These are phyloP conservation scores for Rhododendron simsii DNA, from an alignment of 148 eudicot species.

Conservation along the genomic window DNA sequence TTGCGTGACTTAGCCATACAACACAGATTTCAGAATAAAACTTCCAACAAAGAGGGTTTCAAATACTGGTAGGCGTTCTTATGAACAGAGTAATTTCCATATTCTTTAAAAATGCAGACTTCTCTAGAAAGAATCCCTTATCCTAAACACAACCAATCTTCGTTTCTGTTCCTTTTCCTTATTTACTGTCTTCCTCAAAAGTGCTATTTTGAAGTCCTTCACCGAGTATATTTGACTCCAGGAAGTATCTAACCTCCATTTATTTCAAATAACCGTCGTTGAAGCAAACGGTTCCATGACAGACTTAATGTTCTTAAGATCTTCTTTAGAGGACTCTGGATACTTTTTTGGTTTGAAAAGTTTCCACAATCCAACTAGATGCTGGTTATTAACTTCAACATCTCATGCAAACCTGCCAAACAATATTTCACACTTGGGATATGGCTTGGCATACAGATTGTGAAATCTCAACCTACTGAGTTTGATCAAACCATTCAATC, in stretches of 20 bases:
- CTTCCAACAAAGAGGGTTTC: background rate
- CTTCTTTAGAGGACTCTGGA: slow-evolving; percentile 32
- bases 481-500: slow-evolving; percentile 64
- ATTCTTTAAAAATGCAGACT: background rate
- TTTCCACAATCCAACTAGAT: slow-evolving; percentile 79
- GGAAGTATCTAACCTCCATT: background rate
- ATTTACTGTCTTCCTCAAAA: background rate
- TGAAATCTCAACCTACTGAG: slow-evolving; percentile 67
- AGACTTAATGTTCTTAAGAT: slow-evolving; percentile 43
- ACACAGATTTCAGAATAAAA: background rate
- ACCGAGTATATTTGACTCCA: background rate
- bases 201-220: background rate
- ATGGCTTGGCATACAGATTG: slow-evolving; percentile 87
- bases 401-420: slow-evolving; percentile 55
- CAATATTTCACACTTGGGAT: slow-evolving; percentile 81
- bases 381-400: slow-evolving; percentile 33
- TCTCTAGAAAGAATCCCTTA: background rate
- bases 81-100: background rate
- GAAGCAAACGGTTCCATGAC: slow-evolving; percentile 40
- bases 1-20: background rate
- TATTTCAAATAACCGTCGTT: background rate
- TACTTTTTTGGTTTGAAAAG: slow-evolving; percentile 54
- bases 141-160: background rate
- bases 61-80: background rate
- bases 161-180: background rate